phyloP scores from a whole-genome alignment of 2,329 filamentous ascomycete genomes.

The Ilyonectria robusta region DNA sequence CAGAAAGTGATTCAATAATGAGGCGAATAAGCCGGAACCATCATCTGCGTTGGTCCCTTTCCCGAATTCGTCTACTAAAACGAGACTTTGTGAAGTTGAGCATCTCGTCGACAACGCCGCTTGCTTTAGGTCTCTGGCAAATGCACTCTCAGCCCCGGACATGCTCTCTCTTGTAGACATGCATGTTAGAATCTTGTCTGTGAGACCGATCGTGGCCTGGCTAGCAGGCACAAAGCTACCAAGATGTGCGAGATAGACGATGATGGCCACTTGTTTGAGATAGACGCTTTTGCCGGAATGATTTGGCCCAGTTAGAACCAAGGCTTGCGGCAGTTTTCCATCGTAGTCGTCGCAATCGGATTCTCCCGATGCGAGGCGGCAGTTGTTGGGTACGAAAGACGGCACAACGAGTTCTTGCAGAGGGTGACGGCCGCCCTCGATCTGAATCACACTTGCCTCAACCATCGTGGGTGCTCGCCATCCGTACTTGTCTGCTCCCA shows the following conservation, averaged over 20 bases:
- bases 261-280: slow-evolving; percentile 91
- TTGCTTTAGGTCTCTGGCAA: slow-evolving; percentile 88
- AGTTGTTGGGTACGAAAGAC: slow-evolving; percentile 87
- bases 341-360: slow-evolving; percentile 40
- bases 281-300: slow-evolving; percentile 98
- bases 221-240: slow-evolving; percentile 92
- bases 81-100: slow-evolving; percentile 81
- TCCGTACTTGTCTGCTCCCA: slow-evolving; percentile 81
- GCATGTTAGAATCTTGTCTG: slow-evolving; percentile 92
- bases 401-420: slow-evolving; percentile 88
- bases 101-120: slow-evolving; percentile 82
- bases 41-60: slow-evolving; percentile 73
- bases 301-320: slow-evolving; percentile 93
- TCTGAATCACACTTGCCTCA: slow-evolving; percentile 77
- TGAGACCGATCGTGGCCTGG: slow-evolving; percentile 83
- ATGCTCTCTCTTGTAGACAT: slow-evolving; percentile 81
- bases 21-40: slow-evolving; percentile 71
- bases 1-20: slow-evolving; percentile 70
- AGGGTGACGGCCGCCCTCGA: slow-evolving; percentile 86
- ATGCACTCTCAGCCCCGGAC: slow-evolving; percentile 72
- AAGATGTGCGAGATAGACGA: slow-evolving; percentile 92
- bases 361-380: slow-evolving; percentile 75
- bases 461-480: slow-evolving; percentile 80
- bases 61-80: slow-evolving; percentile 94
- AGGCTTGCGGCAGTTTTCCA: slow-evolving; percentile 65